phyloP scores from a whole-genome alignment of 495 filamentous ascomycete genomes.

The Trichocladium uniseriatum region DNA sequence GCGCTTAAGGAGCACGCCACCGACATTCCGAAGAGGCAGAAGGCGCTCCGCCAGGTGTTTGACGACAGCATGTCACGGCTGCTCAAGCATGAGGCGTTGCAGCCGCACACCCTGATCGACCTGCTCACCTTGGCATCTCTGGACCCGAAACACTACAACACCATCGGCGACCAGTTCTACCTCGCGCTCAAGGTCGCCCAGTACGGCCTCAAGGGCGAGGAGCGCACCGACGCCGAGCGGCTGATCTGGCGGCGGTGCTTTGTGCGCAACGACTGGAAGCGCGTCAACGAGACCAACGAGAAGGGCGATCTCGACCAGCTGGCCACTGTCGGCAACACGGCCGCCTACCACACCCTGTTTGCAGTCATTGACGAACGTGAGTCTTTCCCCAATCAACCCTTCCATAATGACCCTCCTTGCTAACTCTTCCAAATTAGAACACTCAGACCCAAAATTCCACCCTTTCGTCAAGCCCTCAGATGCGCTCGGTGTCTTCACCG shows the following conservation, averaged over 20 bases:
- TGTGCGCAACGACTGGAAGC: conserved; percentile 67
- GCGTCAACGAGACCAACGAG: conserved; percentile 45
- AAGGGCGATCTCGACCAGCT: conserved; percentile 42
- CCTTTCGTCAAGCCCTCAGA: conserved; percentile 41
- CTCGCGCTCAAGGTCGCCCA: conserved; percentile 60
- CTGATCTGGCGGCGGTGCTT: conserved; percentile 80
- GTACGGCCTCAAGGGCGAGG: conserved; percentile 43
- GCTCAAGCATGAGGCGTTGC: conserved; percentile 57
- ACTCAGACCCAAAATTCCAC: conserved; percentile 27
- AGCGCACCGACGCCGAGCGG: conserved; percentile 49
- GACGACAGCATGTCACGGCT: conserved; percentile 54
- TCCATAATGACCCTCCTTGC: no score
- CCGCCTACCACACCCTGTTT: conserved; percentile 42
- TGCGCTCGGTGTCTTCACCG: conserved; percentile 43
- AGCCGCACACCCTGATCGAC: conserved; percentile 62
- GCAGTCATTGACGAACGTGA: conserved; percentile 36
- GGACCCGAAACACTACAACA: conserved; percentile 29
- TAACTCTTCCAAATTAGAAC: conserved; percentile 13
- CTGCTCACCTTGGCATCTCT: conserved; percentile 64
- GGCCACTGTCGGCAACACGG: conserved; percentile 37
- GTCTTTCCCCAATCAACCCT: conserved; percentile 13
- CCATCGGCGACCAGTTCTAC: conserved; percentile 51
- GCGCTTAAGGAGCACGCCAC: conserved; percentile 58
- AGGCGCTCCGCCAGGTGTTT: conserved; percentile 56
- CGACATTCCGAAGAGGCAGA: conserved; percentile 46